These are phyloP conservation scores for Cercospora janseana DNA, from an alignment of 2,329 filamentous ascomycete genomes.

Conservation along the genomic window DNA sequence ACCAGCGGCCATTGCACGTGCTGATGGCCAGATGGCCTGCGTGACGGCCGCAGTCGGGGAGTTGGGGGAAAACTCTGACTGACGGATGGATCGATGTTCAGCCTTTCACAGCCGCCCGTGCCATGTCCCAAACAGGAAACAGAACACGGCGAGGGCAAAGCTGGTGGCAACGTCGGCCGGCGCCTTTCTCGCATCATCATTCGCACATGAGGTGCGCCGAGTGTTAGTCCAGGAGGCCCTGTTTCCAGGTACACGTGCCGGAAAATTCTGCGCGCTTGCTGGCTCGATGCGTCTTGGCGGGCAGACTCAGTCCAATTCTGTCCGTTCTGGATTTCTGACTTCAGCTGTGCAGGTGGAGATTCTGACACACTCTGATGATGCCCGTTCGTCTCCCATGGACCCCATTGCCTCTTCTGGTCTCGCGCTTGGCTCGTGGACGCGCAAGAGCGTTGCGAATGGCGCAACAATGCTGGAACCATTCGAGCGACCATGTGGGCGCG, in stretches of 20 bases:
- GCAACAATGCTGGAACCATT: conserved; percentile 10
- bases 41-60: conserved; percentile 2
- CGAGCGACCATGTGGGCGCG: conserved; percentile 11
- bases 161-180: not conserved
- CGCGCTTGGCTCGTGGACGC: conserved; percentile 16
- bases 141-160: not conserved
- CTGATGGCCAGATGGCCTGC: conserved; percentile 4
- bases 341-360: conserved; percentile 1
- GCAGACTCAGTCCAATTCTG: not conserved
- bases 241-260: conserved; percentile 7
- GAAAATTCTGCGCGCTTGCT: conserved; percentile 1
- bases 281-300: not conserved
- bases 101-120: not conserved
- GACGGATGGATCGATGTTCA: not conserved
- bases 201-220: not conserved
- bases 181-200: conserved; percentile 3
- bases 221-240: not conserved
- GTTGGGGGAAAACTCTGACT: not conserved
- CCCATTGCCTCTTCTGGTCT: conserved; percentile 16
- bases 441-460: conserved; percentile 9
- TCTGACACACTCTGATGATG: conserved; percentile 1
- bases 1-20: not conserved
- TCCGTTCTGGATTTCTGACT: conserved; percentile 4
- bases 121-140: conserved; percentile 1
- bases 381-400: conserved; percentile 11